Evolutionary conservation across 208 protist species (phyloP).

Genomic region (Trypanosoma scelopori): DNA sequence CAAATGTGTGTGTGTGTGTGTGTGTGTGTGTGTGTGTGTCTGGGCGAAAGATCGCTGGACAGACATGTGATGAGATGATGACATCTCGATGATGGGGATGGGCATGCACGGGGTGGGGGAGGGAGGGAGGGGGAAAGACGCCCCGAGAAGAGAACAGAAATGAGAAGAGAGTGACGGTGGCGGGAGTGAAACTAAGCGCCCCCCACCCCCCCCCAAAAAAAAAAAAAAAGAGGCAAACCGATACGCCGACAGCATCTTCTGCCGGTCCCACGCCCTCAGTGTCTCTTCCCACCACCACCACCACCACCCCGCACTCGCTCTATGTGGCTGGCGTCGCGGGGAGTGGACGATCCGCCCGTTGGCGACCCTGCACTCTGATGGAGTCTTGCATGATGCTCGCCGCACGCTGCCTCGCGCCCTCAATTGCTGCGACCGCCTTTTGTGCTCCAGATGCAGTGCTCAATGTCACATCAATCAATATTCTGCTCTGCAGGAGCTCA

Average conservation of each 20-base stretch:
- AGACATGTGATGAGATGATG: slow-evolving; percentile 12
- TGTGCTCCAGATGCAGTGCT: slow-evolving; percentile 18
- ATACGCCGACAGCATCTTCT: slow-evolving; percentile 5
- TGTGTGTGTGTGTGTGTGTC: no score
- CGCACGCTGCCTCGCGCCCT: slow-evolving; percentile 15
- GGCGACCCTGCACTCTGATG: slow-evolving; percentile 4
- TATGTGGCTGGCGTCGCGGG: not conserved
- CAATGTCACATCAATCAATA: slow-evolving; percentile 18
- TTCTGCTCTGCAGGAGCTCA: slow-evolving; percentile 6
- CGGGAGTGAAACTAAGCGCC: no score
- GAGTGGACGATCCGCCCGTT: slow-evolving; percentile 5
- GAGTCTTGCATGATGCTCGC: slow-evolving; percentile 22
- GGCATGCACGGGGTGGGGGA: no score
- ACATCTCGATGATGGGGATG: slow-evolving; percentile 1
- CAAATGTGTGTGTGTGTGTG: not conserved
- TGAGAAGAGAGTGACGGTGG: no score
- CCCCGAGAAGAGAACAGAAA: slow-evolving; percentile 1
- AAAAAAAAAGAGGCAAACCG: slow-evolving; percentile 10
- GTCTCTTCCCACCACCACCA: slow-evolving; percentile 1
- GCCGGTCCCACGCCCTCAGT: no score
- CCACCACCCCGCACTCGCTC: not conserved
- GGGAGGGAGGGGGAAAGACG: no score
- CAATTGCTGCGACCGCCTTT: slow-evolving; percentile 14
- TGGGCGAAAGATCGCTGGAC: not conserved
- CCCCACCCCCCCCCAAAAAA: no score